Conservation (phyloP, 192 early-diverging fungal species). For the Blastocladiella britannica region DNA sequence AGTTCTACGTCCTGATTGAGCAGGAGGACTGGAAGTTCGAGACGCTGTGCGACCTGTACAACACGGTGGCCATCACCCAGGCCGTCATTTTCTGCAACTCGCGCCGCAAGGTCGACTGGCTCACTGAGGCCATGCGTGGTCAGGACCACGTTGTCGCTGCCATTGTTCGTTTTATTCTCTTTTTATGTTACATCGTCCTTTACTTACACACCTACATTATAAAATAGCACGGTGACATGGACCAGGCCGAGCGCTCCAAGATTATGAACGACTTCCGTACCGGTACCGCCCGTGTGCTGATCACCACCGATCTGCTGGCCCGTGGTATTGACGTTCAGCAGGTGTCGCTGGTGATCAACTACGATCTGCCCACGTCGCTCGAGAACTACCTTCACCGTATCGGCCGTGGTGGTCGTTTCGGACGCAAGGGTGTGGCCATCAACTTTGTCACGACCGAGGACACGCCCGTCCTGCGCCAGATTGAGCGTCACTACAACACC, state of each 20-base stretch:
- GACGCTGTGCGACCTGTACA: constrained; percentile 94
- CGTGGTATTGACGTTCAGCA: constrained; percentile 99
- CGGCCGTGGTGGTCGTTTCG: constrained; percentile 99
- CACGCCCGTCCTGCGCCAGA: constrained; percentile 60
- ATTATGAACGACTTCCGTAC: constrained; percentile 99
- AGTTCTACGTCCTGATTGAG: constrained; percentile 96
- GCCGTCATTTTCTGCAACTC: constrained; percentile 99
- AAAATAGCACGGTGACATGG: constrained; percentile 87
- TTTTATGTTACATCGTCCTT: neutral
- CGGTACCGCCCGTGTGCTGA: constrained; percentile 87
- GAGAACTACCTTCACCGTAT: constrained; percentile 99
- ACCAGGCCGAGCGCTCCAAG: constrained; percentile 77
- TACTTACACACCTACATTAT: neutral
- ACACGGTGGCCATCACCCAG: constrained; percentile 93
- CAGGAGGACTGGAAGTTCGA: constrained; percentile 99
- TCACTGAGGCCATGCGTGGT: constrained; percentile 85
- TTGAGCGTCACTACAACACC: constrained; percentile 95
- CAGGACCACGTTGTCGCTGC: constrained; percentile 89
- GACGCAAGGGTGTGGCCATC: constrained; percentile 99
- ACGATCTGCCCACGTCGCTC: constrained; percentile 87
- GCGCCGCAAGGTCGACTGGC: constrained; percentile 97
- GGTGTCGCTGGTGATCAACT: constrained; percentile 97
- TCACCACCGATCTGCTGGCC: constrained; percentile 92
- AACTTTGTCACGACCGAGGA: constrained; percentile 99
- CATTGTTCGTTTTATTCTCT: constrained; percentile 25